Percentiles rank a stretch among this genome's conserved stretches.
These are phyloP conservation scores for Saraca asoca DNA, from an alignment of 331 rosid genomes.

Conservation along the genomic window DNA sequence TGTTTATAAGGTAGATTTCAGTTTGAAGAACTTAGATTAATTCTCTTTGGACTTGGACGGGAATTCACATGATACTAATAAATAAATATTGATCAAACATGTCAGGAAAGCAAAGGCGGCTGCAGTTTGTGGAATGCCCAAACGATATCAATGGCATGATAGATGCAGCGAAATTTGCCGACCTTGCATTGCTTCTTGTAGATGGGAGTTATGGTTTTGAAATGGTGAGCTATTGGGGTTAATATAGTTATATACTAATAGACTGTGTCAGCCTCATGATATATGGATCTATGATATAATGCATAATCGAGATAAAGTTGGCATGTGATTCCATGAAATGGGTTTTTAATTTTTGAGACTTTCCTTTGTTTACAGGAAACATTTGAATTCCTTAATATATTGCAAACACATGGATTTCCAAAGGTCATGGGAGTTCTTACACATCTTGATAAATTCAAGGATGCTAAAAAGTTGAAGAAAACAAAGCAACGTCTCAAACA, in stretches of 20 bases:
- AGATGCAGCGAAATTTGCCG: slow-evolving; percentile 90
- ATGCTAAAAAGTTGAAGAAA: slow-evolving; percentile 77
- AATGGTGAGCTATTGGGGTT: slow-evolving; percentile 63
- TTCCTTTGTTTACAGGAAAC: slow-evolving; percentile 66
- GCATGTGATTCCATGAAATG: neutral
- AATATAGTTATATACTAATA: neutral
- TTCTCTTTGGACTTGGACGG: neutral
- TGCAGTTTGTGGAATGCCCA: slow-evolving; percentile 94
- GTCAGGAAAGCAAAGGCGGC: slow-evolving; percentile 85
- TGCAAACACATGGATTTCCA: slow-evolving; percentile 93
- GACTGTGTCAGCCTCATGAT: neutral
- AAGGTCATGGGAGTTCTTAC: slow-evolving; percentile 98
- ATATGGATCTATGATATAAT: neutral
- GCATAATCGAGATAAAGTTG: neutral
- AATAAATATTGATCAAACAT: slow-evolving; percentile 26
- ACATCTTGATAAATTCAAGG: slow-evolving; percentile 86
- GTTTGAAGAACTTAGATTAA: too few relatives aligned
- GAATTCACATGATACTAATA: neutral
- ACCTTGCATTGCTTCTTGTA: slow-evolving; percentile 85
- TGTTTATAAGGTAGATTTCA: too few relatives aligned
- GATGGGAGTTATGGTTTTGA: slow-evolving; percentile 94
- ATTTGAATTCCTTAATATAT: slow-evolving; percentile 89
- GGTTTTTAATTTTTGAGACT: slow-evolving; percentile 18
- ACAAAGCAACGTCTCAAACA: slow-evolving; percentile 88
- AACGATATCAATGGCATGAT: slow-evolving; percentile 93